A percentile compares a stretch with the other conserved stretches of the same genome.
These are phyloP conservation scores for Fusarium sp. DNA, from an alignment of 2,329 filamentous ascomycete genomes.

Conservation along the genomic window DNA sequence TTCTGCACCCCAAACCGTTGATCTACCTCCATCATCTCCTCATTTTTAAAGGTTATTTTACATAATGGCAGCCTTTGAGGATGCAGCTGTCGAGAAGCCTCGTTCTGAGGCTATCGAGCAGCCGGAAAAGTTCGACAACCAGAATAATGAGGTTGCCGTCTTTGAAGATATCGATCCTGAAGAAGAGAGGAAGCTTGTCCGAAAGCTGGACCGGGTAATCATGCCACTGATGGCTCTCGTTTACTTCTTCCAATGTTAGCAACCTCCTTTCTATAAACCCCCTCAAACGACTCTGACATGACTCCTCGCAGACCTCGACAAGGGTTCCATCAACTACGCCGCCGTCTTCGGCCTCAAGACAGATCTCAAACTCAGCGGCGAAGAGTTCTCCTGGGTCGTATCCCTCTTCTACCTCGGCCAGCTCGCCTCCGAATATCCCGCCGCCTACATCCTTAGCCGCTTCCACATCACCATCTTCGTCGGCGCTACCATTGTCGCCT, in stretches of 20 bases:
- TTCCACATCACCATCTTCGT: slow-evolving; percentile 29
- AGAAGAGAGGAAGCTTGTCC: slow-evolving; percentile 27
- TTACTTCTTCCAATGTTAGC: slow-evolving; percentile 33
- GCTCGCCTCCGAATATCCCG: slow-evolving; percentile 25
- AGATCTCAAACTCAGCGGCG: slow-evolving; percentile 17
- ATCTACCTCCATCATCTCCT: background rate
- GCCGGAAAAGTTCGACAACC: slow-evolving; percentile 3
- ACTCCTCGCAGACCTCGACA: slow-evolving; percentile 26
- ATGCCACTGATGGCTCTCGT: slow-evolving; percentile 34
- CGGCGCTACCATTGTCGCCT: slow-evolving; percentile 39
- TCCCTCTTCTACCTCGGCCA: slow-evolving; percentile 35
- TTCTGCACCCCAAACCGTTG: background rate
- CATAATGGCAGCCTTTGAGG: slow-evolving; percentile 12
- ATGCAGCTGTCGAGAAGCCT: background rate
- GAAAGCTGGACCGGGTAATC: slow-evolving; percentile 27
- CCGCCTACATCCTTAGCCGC: slow-evolving; percentile 28
- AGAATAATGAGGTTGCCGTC: slow-evolving; percentile 22
- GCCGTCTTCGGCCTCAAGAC: slow-evolving; percentile 26
- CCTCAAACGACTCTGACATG: background rate
- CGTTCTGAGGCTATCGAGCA: background rate
- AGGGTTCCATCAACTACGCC: slow-evolving; percentile 31
- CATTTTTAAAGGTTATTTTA: background rate
- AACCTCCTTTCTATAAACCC: background rate
- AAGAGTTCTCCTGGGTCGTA: slow-evolving; percentile 25
- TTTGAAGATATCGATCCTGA: slow-evolving; percentile 28